Evolutionary conservation across 2,329 filamentous ascomycete species (phyloP).

Genomic region (Pseudogymnoascus sp.): DNA sequence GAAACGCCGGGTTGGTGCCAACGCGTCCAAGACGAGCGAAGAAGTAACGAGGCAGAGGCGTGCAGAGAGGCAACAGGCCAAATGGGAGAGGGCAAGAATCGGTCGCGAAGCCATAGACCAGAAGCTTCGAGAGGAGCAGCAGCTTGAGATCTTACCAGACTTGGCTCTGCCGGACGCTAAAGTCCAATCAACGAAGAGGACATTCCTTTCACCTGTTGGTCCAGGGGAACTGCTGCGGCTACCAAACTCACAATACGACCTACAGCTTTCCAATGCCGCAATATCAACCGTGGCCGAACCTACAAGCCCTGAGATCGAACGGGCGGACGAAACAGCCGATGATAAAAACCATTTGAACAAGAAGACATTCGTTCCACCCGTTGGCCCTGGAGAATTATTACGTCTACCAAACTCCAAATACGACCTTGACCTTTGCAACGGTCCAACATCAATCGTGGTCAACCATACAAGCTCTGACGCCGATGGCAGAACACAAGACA

Average conservation of each 20-base stretch:
- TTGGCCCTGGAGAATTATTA: conserved; percentile 38
- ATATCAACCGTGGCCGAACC: neutral
- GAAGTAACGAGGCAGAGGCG: conserved; percentile 69
- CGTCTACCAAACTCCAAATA: conserved; percentile 48
- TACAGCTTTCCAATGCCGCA: conserved; percentile 13
- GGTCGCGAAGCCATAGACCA: conserved; percentile 79
- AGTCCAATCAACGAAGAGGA: neutral
- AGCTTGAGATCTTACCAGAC: neutral
- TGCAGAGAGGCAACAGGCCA: conserved; percentile 74
- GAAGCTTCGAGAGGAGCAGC: conserved; percentile 50
- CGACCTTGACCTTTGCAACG: conserved; percentile 22
- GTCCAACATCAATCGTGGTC: neutral
- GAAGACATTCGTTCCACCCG: conserved; percentile 17
- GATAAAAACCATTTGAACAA: neutral
- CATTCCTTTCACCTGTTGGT: conserved; percentile 18
- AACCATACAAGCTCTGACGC: neutral
- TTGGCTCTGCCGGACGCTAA: neutral
- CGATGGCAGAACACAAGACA: neutral
- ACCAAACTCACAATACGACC: conserved; percentile 45
- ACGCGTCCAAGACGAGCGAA: conserved; percentile 67
- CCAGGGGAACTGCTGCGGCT: conserved; percentile 41
- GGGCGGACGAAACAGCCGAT: conserved; percentile 1
- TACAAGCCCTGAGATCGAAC: conserved; percentile 12
- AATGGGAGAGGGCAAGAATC: conserved; percentile 82
- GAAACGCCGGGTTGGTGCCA: conserved; percentile 60